A percentile compares a stretch with the other conserved stretches of the same genome.
phyloP scores from a whole-genome alignment of 2,329 filamentous ascomycete genomes.

The Exophiala xenobiotica region DNA sequence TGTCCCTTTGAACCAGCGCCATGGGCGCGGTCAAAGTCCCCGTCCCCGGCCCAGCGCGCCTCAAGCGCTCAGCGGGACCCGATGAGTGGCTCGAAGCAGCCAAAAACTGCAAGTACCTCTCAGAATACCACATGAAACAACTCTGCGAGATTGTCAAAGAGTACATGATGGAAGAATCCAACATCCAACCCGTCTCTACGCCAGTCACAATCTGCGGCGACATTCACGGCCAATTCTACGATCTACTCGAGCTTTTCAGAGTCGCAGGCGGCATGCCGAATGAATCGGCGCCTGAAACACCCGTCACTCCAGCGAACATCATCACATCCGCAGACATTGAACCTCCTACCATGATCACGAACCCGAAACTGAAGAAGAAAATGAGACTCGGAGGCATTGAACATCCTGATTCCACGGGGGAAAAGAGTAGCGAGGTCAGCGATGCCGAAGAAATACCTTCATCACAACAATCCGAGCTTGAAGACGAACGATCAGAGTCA shows the following conservation, averaged over 20 bases:
- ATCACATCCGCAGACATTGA: slow-evolving; percentile 92
- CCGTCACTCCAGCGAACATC: slow-evolving; percentile 67
- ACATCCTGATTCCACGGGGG: slow-evolving; percentile 26
- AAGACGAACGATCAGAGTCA: slow-evolving; percentile 38
- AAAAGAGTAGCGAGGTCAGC: slow-evolving; percentile 33
- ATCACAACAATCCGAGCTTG: slow-evolving; percentile 41
- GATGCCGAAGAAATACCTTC: slow-evolving; percentile 50
- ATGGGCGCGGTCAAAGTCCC: slow-evolving; percentile 56
- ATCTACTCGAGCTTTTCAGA: slow-evolving; percentile 92
- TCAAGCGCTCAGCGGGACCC: slow-evolving; percentile 78
- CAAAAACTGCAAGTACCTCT: slow-evolving; percentile 95
- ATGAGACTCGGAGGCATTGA: slow-evolving; percentile 55
- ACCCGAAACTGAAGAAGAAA: slow-evolving; percentile 84
- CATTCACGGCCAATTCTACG: slow-evolving; percentile 98
- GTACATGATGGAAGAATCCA: slow-evolving; percentile 98
- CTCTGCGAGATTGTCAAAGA: slow-evolving; percentile 99
- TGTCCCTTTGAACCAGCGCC: slow-evolving; percentile 14
- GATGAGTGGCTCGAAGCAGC: slow-evolving; percentile 97
- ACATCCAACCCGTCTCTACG: slow-evolving; percentile 96
- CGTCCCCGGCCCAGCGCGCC: slow-evolving; percentile 83
- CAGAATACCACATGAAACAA: slow-evolving; percentile 96
- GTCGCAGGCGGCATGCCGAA: slow-evolving; percentile 96
- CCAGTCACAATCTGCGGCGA: slow-evolving; percentile 97
- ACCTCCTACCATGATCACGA: slow-evolving; percentile 81
- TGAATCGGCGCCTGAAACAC: slow-evolving; percentile 59